Conservation (phyloP, 1,139 yeast genomes). For the Hemisphaericaspora xylofermentans region DNA sequence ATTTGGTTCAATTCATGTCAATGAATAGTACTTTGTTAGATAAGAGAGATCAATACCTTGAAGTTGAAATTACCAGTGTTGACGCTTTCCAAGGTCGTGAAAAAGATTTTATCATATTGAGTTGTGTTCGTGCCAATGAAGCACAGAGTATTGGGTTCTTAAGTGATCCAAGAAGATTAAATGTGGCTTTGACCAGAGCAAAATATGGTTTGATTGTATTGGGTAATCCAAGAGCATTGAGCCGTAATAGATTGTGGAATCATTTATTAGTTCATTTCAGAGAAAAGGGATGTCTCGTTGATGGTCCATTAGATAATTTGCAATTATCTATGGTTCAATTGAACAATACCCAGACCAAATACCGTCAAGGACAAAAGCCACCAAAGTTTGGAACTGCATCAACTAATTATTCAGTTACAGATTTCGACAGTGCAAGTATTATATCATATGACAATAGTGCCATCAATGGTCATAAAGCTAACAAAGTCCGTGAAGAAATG, state of each 20-base stretch:
- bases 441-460: constrained; percentile 42
- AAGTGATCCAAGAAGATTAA: constrained; percentile 85
- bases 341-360: constrained; percentile 12
- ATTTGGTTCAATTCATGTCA: constrained; percentile 75
- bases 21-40: constrained; percentile 66
- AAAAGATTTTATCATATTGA: constrained; percentile 82
- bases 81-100: constrained; percentile 98
- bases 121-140: constrained; percentile 92
- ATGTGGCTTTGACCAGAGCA: constrained; percentile 91
- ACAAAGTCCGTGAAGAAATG: constrained; percentile 14
- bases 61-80: constrained; percentile 86
- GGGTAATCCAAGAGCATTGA: constrained; percentile 81
- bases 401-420: constrained; percentile 14
- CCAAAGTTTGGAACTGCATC: constrained; percentile 14
- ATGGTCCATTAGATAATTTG: constrained; percentile 83
- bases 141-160: constrained; percentile 81
- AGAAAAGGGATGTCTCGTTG: constrained; percentile 85
- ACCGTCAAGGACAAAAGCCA: constrained; percentile 1
- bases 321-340: constrained; percentile 72
- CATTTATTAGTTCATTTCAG: constrained; percentile 75
- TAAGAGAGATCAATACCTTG: constrained; percentile 57
- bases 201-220: constrained; percentile 78
- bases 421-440: constrained; percentile 49
- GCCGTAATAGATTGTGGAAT: constrained; percentile 76
- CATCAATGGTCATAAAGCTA: constrained; percentile 1